A percentile compares a stretch with the other conserved stretches of the same genome.
phyloP scores from a whole-genome alignment of 208 protist genomes.

The Wallacemonas sp. region DNA sequence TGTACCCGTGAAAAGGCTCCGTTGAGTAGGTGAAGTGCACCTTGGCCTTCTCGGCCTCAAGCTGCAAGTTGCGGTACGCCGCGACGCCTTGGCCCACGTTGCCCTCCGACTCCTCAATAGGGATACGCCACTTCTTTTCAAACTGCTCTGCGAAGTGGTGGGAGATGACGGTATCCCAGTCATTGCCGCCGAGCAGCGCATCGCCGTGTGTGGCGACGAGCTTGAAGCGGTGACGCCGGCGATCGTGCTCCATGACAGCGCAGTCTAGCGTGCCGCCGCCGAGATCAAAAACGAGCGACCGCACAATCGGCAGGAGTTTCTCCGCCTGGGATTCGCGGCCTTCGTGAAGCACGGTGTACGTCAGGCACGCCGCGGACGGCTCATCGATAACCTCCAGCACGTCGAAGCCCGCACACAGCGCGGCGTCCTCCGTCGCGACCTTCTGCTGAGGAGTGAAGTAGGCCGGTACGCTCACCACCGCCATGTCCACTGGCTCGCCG shows the following conservation, averaged over 20 bases:
- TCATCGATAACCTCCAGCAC: constrained; percentile 94
- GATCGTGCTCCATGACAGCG: constrained; percentile 89
- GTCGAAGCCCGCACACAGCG: constrained; percentile 87
- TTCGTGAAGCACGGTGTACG: constrained; percentile 74
- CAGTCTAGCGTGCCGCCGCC: constrained; percentile 91
- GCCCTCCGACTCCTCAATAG: constrained; percentile 80
- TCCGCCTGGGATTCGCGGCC: constrained; percentile 3
- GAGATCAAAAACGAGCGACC: constrained; percentile 89
- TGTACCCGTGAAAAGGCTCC: constrained; percentile 88
- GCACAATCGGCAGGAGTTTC: constrained; percentile 41
- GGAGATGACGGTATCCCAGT: constrained; percentile 87
- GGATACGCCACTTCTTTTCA: constrained; percentile 87
- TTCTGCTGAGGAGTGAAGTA: constrained; percentile 92
- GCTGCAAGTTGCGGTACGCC: constrained; percentile 59
- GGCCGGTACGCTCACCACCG: constrained; percentile 90
- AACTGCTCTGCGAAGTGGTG: constrained; percentile 81
- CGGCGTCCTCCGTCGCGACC: constrained; percentile 92
- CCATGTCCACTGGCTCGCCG: constrained; percentile 75
- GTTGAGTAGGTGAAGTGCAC: constrained; percentile 91
- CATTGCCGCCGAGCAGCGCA: constrained; percentile 88
- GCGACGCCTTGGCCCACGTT: constrained; percentile 82
- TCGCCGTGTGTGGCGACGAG: constrained; percentile 90
- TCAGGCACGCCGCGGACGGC: constrained; percentile 85
- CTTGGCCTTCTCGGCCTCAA: constrained; percentile 89
- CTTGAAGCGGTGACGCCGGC: constrained; percentile 37